Conservation (phyloP, 2,329 filamentous ascomycete species). For the Verticillium albo-atrum region DNA sequence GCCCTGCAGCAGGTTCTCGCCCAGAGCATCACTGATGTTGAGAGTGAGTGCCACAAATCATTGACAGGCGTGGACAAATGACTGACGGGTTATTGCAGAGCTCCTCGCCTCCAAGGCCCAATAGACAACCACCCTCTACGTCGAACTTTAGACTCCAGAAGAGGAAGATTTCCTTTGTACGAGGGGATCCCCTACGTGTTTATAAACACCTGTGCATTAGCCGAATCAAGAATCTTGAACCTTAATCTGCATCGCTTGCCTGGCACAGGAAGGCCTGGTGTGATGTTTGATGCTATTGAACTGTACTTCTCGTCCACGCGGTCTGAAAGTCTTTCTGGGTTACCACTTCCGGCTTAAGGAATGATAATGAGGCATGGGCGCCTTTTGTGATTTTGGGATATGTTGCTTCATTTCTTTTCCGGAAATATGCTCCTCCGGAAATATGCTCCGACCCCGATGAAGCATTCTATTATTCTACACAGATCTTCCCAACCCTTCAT, state of each 20-base stretch:
- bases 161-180: conserved; percentile 46
- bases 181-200: conserved; percentile 37
- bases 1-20: conserved; percentile 94
- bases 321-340: too few species aligned
- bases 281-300: background rate
- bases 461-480: too few species aligned
- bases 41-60: conserved; percentile 58
- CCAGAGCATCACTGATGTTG: conserved; percentile 93
- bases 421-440: too few species aligned
- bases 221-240: conserved; percentile 34
- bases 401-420: too few species aligned
- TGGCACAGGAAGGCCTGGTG: background rate
- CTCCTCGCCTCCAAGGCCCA: conserved; percentile 60
- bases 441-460: too few species aligned
- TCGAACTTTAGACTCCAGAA: conserved; percentile 12
- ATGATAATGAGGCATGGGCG: too few species aligned
- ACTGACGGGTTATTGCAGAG: conserved; percentile 32
- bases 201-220: conserved; percentile 60
- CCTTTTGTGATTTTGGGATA: too few species aligned
- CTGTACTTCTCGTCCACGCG: too few species aligned
- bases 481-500: too few species aligned
- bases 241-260: background rate
- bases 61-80: conserved; percentile 2
- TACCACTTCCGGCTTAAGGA: too few species aligned
- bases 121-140: conserved; percentile 39